Evolutionary conservation across 176 grass and related monocot species (phyloP).

Genomic region (Avena atlantica): DNA sequence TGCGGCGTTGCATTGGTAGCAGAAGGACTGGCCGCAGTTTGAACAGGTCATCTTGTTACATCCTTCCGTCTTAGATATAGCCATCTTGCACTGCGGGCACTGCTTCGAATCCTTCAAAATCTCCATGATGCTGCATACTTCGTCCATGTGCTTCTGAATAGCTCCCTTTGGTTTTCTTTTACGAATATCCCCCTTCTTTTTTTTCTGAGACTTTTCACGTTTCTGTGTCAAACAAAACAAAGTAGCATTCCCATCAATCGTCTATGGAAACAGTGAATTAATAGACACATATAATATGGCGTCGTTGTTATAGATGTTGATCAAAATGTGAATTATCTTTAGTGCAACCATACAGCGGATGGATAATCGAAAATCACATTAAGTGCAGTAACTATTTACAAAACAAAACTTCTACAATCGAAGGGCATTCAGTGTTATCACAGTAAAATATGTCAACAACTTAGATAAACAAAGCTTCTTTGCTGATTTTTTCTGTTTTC

Average conservation of each 20-base stretch:
- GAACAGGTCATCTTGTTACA: slow-evolving; percentile 80
- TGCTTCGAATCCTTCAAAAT: slow-evolving; percentile 72
- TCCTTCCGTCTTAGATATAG: slow-evolving; percentile 74
- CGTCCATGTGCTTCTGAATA: slow-evolving; percentile 55
- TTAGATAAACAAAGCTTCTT: background rate
- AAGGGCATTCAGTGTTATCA: background rate
- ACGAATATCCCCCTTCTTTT: background rate
- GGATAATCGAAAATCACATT: background rate
- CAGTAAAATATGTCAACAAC: background rate
- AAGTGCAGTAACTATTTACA: background rate
- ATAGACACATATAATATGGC: background rate
- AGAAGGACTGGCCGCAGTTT: slow-evolving; percentile 69
- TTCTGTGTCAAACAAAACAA: slow-evolving; percentile 47
- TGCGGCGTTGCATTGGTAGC: slow-evolving; percentile 73
- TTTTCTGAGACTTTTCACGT: slow-evolving; percentile 43
- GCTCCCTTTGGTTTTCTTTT: slow-evolving; percentile 38
- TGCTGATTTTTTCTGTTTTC: no score
- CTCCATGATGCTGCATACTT: slow-evolving; percentile 65
- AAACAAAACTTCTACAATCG: background rate
- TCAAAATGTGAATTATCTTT: slow-evolving; percentile 7
- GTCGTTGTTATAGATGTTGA: background rate
- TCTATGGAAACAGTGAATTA: background rate
- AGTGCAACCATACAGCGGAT: background rate
- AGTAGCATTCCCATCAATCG: slow-evolving; percentile 7
- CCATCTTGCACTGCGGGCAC: slow-evolving; percentile 77